Evolutionary conservation across 371 early-diverging fungal species (phyloP).

Genomic region (Mortierella sp.): DNA sequence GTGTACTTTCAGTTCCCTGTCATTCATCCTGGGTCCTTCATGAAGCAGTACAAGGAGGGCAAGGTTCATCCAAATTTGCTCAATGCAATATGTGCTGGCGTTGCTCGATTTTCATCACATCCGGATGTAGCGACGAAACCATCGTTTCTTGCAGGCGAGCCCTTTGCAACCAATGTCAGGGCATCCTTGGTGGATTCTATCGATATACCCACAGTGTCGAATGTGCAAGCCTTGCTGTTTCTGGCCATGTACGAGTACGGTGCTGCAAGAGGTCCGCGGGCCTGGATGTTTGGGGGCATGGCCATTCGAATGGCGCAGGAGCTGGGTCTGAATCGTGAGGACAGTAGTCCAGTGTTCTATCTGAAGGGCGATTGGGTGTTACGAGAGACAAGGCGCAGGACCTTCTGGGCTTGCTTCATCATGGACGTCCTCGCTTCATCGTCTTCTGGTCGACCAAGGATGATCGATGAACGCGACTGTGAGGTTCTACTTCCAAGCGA

Average conservation of each 20-base stretch:
- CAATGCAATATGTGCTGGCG: slow-evolving; percentile 52
- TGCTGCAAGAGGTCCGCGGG: slow-evolving; percentile 66
- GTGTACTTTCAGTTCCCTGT: slow-evolving; percentile 66
- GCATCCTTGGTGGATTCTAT: slow-evolving; percentile 50
- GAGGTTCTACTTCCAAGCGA: slow-evolving; percentile 66
- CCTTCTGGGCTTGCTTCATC: slow-evolving; percentile 64
- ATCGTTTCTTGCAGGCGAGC: slow-evolving; percentile 53
- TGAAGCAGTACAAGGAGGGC: slow-evolving; percentile 46
- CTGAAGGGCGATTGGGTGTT: slow-evolving; percentile 59
- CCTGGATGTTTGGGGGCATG: slow-evolving; percentile 73
- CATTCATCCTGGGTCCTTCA: slow-evolving; percentile 59
- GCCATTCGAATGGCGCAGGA: slow-evolving; percentile 69
- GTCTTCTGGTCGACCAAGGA: slow-evolving; percentile 63
- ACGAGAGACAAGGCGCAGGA: slow-evolving; percentile 61
- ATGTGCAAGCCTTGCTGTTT: slow-evolving; percentile 64
- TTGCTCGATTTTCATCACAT: slow-evolving; percentile 54
- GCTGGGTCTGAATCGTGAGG: slow-evolving; percentile 63
- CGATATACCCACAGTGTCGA: slow-evolving; percentile 63
- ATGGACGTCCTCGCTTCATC: slow-evolving; percentile 52
- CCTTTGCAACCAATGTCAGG: slow-evolving; percentile 51
- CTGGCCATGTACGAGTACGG: slow-evolving; percentile 71
- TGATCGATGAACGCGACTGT: slow-evolving; percentile 66
- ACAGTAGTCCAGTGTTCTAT: slow-evolving; percentile 46
- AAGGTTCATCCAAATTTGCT: slow-evolving; percentile 47
- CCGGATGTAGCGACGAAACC: slow-evolving; percentile 50